These are phyloP conservation scores for Fonsecaea pugnacius DNA, from an alignment of 2,329 filamentous ascomycete species.

Conservation along the genomic window DNA sequence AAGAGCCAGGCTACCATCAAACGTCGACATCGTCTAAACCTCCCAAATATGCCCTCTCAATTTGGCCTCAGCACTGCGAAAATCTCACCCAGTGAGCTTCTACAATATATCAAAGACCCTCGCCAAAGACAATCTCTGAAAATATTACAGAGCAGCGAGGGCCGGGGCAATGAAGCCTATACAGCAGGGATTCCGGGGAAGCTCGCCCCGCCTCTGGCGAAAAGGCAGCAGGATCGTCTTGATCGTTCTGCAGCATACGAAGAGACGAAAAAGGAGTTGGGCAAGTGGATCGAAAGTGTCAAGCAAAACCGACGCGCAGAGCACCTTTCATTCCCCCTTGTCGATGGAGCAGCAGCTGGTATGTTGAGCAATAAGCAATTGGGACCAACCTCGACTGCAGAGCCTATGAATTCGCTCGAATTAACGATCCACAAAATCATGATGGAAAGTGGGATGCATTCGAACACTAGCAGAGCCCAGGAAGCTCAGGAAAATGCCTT, in stretches of 20 bases:
- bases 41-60: conserved; percentile 66
- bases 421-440: conserved; percentile 84
- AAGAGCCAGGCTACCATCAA: conserved; percentile 33
- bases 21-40: conserved; percentile 51
- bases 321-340: conserved; percentile 83
- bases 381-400: conserved; percentile 60
- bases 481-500: conserved; percentile 70
- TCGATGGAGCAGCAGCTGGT: conserved; percentile 69
- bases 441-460: conserved; percentile 78
- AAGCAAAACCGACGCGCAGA: conserved; percentile 92
- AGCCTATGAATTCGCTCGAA: conserved; percentile 80
- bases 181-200: conserved; percentile 65
- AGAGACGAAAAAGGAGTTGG: conserved; percentile 87
- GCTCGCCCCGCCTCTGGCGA: conserved; percentile 79
- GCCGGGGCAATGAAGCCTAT: conserved; percentile 58
- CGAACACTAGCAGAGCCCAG: conserved; percentile 61
- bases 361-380: conserved; percentile 66
- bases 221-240: conserved; percentile 82
- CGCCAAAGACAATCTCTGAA: conserved; percentile 79
- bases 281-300: conserved; percentile 92
- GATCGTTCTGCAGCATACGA: conserved; percentile 82
- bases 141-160: conserved; percentile 68
- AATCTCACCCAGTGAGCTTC: conserved; percentile 74
- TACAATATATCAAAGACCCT: conserved; percentile 73
- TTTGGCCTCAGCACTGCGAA: conserved; percentile 65